Base-by-base conservation (phyloP, 2,329 filamentous ascomycete genomes). In the Cyphellophora attinorum region DNA sequence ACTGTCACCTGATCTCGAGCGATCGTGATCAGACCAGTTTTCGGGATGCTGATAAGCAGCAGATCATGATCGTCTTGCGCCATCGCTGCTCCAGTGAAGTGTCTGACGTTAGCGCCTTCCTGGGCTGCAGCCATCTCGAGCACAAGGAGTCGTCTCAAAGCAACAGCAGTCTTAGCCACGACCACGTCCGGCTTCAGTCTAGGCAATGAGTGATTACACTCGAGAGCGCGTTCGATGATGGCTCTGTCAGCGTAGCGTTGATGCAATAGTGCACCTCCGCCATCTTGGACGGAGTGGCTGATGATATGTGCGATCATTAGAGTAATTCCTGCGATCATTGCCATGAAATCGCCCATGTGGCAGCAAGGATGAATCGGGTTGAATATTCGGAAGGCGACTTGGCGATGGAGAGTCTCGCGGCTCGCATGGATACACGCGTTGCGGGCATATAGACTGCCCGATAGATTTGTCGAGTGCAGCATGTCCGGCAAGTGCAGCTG, bases 401-500 rank as follows among this genome's bases (percentile, higher is more conserved):
- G 41, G n/a, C 13, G 34, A 11, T 15, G 51, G 6, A 76, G 54
- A 11, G 74, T 57, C 34, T 67, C 65, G 2, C 72, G 66, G 31
- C 67, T 70, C 5, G 70, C 64, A 8, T 61, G 60, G 29, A 72
- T 52, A 39, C 67, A 68, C 2, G 61, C 63, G 10, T 60, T 59
- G 36, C 64, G 70, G 44, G 64, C 70, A 45, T 68, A 66, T 13
- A 68, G 61, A 35, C 64, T 63, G 11, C 58, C 57, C 5, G 35
- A 33, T 11, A 55, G 51, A 4, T 37, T 34, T 3, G 52, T 48
- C 5, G 53, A 39, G 15, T 58, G 60, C 8, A 74, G 58, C 52
- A 75, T 66, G 40, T 69, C 74, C 0, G 72, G 72, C 2, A 76
- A 57, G 39, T 76, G 71, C 0, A 75, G 59, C 6, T 70, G 59